Evolutionary conservation across 2,329 filamentous ascomycete species (phyloP), one percentile per base, ranked within the genome.

Genomic region (Arachnomyces sp.): DNA sequence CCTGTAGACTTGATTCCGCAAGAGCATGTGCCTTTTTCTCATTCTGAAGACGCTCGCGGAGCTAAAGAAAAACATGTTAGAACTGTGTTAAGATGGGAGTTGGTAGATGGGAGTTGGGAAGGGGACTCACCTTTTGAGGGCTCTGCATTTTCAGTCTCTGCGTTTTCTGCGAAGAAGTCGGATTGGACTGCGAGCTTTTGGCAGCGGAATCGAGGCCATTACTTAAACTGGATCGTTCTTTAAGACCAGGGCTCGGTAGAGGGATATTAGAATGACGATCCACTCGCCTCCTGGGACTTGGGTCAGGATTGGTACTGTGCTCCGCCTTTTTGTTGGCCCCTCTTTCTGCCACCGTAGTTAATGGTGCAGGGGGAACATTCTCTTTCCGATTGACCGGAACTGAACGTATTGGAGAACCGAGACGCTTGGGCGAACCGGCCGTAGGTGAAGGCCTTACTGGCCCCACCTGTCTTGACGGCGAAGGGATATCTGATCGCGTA

Each of bases 1-100:
- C 77, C 58, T 83, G 78, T 11, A 95, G 64, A 3, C 75, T 75
- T 2, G 74, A 72, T 45, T 89, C 85, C 0, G 82, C 79, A 7
- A 80, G 78, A 4, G 80, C 77, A 12, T 89, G 78, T 0, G 81
- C 76, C 40, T 77, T 79, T 61, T 88, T 87, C 59, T 95, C 88
- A 35, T 78, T 81, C 52, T 90, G 83, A 1, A 95, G 72, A 28
- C 90, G 82, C 65, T 95, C 89, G 13, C 89, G 84, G 32, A 81
- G 66, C 62, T 68, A 47, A 40, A n/a, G n/a, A n/a, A n/a, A 34
- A n/a, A 31, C 36, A 17, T 8, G 34, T 47, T 42, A 51, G 40
- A 35, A 35, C 7, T 30, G 18, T 21, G 15, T n/a, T 14, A 6
- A 12, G 11, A 31, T 11, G 3, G 8, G 13, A 17, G n/a, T n/a